Percentiles rank a stretch among this genome's conserved stretches.
Conservation (phyloP, 108 stramenopile genomes). For the Aurantiochytrium sp. region DNA sequence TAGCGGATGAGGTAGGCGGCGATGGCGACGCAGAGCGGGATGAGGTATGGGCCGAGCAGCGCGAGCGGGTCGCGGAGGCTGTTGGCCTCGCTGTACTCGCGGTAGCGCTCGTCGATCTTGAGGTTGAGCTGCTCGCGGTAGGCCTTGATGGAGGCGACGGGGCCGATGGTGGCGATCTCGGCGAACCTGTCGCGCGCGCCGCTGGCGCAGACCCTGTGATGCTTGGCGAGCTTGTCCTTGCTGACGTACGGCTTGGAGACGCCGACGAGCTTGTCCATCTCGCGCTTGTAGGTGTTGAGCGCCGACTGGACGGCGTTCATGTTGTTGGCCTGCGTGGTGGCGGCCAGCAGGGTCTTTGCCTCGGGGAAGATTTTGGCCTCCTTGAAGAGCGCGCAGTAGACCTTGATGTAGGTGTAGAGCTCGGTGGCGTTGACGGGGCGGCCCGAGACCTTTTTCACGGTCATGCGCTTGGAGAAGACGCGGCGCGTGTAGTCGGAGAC, state of each 20-base stretch:
- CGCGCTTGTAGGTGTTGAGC: conserved; percentile 70
- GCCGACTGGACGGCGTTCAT: conserved; percentile 74
- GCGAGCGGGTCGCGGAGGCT: conserved; percentile 77
- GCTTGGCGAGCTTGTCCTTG: conserved; percentile 68
- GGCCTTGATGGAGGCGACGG: conserved; percentile 61
- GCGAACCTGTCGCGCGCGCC: conserved; percentile 70
- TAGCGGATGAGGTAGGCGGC: conserved; percentile 69
- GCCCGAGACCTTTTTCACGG: conserved; percentile 79
- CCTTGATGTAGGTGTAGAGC: conserved; percentile 79
- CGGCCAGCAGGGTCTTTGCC: conserved; percentile 89
- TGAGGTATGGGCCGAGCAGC: conserved; percentile 76
- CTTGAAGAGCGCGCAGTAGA: conserved; percentile 86
- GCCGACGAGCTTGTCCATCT: conserved; percentile 80
- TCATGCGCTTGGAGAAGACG: conserved; percentile 70
- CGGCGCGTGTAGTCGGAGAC: conserved; percentile 77
- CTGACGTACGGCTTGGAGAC: conserved; percentile 65
- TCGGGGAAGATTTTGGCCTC: conserved; percentile 83
- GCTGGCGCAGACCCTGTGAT: conserved; percentile 55
- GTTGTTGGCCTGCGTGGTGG: conserved; percentile 91
- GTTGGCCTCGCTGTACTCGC: conserved; percentile 74
- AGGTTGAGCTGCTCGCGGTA: conserved; percentile 61
- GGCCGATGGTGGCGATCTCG: conserved; percentile 87
- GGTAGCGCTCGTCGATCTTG: conserved; percentile 64
- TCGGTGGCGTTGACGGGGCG: conserved; percentile 79
- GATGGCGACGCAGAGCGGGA: conserved; percentile 73